phyloP scores from a whole-genome alignment of 2,329 filamentous ascomycete species.

The Fusarium xylarioides region DNA sequence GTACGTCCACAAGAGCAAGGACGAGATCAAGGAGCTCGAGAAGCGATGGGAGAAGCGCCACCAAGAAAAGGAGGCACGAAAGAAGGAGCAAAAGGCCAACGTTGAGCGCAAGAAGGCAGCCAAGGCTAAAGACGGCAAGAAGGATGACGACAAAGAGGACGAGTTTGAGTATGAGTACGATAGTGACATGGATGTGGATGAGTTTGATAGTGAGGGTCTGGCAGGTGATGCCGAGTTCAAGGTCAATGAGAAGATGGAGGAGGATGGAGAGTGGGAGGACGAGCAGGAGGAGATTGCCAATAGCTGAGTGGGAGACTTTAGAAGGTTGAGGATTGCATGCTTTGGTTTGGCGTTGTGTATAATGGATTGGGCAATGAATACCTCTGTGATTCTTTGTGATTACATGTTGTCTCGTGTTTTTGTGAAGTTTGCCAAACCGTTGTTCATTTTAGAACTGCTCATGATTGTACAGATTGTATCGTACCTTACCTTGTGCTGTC shows the following conservation, averaged over 20 bases:
- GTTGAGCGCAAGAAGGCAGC: slow-evolving; percentile 80
- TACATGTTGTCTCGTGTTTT: no score
- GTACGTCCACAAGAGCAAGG: slow-evolving; percentile 83
- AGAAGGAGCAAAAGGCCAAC: slow-evolving; percentile 86
- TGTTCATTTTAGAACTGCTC: not conserved
- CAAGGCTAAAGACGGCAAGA: slow-evolving; percentile 53
- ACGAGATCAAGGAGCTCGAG: slow-evolving; percentile 81
- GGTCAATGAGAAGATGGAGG: slow-evolving; percentile 59
- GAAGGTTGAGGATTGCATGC: slow-evolving; percentile 22
- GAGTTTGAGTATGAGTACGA: slow-evolving; percentile 58
- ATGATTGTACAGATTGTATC: not conserved
- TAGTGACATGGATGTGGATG: slow-evolving; percentile 56
- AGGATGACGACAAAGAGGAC: slow-evolving; percentile 50
- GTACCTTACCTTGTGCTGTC: not conserved
- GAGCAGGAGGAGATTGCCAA: slow-evolving; percentile 55
- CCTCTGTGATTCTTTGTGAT: slow-evolving; percentile 28
- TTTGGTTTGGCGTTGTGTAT: slow-evolving; percentile 40
- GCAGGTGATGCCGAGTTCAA: slow-evolving; percentile 61
- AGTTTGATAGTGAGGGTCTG: slow-evolving; percentile 61
- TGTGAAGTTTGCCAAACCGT: not conserved
- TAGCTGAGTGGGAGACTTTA: slow-evolving; percentile 22
- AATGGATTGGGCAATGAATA: slow-evolving; percentile 39
- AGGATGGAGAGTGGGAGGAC: slow-evolving; percentile 63
- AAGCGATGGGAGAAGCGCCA: slow-evolving; percentile 81
- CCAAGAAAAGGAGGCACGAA: slow-evolving; percentile 83